Evolutionary conservation across 495 filamentous ascomycete species (phyloP), one percentile per base, ranked within the genome.

Genomic region (Haplographium delicatum): DNA sequence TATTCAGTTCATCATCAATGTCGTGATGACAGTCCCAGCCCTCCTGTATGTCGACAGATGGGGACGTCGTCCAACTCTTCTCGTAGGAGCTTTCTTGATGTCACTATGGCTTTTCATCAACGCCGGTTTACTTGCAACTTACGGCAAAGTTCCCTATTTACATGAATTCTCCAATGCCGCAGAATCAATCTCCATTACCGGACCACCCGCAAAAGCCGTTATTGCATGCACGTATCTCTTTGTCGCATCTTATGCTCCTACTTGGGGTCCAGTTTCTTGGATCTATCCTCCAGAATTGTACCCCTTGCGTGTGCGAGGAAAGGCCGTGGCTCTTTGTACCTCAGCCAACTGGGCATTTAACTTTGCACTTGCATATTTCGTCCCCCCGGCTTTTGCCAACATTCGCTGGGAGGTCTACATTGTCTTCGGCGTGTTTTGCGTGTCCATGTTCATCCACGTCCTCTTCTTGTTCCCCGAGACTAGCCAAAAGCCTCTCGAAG

Each of bases 391-490:
- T 1, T 89, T 90, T 57, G 80, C 70, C 42, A 85, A 76, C 55
- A 89, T 90, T 56, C 67, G 76, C 47, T 91, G 85, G 86, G 74
- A 77, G 66, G 77, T 76, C 0, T 91, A 90, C 57, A 69, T 88
- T 34, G 62, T 90, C 18, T 91, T 91, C 55, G 87, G 83, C 28
- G 79, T 83, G 7, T 91, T 91, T 64, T 86, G 80, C 63, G 79
- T 80, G 43, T 68, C 71, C 48, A 88, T 87, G 80, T 76, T 78
- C 41, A 60, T 87, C 16, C 88, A 91, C 60, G 76, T 81, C n/a
- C 88, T 80, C 70, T 88, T 91, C 68, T 67, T 86, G 56, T 89
- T 91, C 73, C 88, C 86, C 1, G 87, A 93, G 65, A 91, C 86
- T 0, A 74, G 78, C n/a, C 85, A 85, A 44, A 89, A 89, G 73